Evolutionary conservation across 345 rosid species (phyloP).

Genomic region (Aquilaria malaccensis): DNA sequence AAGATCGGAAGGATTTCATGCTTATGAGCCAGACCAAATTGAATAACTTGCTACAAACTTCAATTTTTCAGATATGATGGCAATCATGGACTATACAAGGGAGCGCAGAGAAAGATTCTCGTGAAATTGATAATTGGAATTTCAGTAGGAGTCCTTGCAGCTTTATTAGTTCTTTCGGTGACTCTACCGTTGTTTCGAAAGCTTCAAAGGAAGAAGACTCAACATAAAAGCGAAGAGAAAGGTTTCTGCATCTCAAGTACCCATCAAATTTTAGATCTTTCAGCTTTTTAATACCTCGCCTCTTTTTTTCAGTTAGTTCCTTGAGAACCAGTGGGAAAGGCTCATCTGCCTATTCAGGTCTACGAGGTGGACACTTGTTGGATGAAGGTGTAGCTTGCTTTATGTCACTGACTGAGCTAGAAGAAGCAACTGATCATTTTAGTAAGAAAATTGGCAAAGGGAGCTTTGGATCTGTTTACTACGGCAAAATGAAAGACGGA

Average conservation of each 20-base stretch:
- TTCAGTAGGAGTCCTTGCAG: conserved; percentile 43
- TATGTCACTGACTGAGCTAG: conserved; percentile 62
- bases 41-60: too few relatives aligned
- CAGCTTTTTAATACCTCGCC: conserved; percentile 3
- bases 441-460: conserved; percentile 84
- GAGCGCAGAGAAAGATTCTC: conserved; percentile 30
- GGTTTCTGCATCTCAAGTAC: conserved; percentile 25
- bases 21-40: too few relatives aligned
- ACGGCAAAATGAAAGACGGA: conserved; percentile 93
- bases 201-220: conserved; percentile 26
- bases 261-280: not conserved
- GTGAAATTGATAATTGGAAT: conserved; percentile 49
- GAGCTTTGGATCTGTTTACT: conserved; percentile 87
- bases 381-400: conserved; percentile 79
- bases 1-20: too few relatives aligned
- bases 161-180: conserved; percentile 48
- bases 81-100: conserved; percentile 56
- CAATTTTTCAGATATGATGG: conserved; percentile 43
- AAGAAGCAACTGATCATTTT: conserved; percentile 72
- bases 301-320: conserved; percentile 40
- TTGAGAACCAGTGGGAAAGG: conserved; percentile 36
- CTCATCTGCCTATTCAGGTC: conserved; percentile 43
- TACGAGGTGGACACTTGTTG: conserved; percentile 54
- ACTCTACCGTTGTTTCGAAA: conserved; percentile 32
- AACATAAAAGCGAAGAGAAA: conserved; percentile 30